These are phyloP conservation scores for Paragyromitra xinjiangensis DNA, from an alignment of 495 filamentous ascomycete genomes.

Conservation along the genomic window DNA sequence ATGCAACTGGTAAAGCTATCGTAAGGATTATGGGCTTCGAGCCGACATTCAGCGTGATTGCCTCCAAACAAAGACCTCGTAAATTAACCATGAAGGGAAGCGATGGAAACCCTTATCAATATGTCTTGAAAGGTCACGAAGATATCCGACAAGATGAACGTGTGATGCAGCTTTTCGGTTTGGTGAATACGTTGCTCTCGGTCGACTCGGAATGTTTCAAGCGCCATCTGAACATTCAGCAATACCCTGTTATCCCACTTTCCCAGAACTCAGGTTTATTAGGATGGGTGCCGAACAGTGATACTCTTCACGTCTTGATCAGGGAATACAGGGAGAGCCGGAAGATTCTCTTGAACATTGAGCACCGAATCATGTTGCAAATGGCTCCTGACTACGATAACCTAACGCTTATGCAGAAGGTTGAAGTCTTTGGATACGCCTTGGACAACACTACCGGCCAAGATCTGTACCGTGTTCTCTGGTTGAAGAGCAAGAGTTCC, in stretches of 20 bases:
- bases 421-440: constrained; percentile 98
- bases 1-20: constrained; percentile 84
- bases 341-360: constrained; percentile 97
- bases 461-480: constrained; percentile 95
- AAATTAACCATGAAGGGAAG: constrained; percentile 88
- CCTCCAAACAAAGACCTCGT: constrained; percentile 93
- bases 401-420: constrained; percentile 98
- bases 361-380: constrained; percentile 99
- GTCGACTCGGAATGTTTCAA: constrained; percentile 96
- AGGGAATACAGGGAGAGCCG: constrained; percentile 96
- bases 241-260: constrained; percentile 91
- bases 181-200: constrained; percentile 91
- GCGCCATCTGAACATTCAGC: constrained; percentile 92
- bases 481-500: constrained; percentile 97
- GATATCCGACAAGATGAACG: constrained; percentile 98
- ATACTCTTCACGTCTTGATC: constrained; percentile 94
- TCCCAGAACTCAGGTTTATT: constrained; percentile 94
- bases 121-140: constrained; percentile 93
- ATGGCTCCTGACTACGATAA: constrained; percentile 99
- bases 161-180: constrained; percentile 98
- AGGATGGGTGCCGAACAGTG: constrained; percentile 97
- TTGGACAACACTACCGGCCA: constrained; percentile 99
- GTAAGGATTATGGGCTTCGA: constrained; percentile 90
- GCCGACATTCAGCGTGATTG: constrained; percentile 86
- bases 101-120: constrained; percentile 85